phyloP scores from a whole-genome alignment of 2,329 filamentous ascomycete species.

The Aspergillus sp. region DNA sequence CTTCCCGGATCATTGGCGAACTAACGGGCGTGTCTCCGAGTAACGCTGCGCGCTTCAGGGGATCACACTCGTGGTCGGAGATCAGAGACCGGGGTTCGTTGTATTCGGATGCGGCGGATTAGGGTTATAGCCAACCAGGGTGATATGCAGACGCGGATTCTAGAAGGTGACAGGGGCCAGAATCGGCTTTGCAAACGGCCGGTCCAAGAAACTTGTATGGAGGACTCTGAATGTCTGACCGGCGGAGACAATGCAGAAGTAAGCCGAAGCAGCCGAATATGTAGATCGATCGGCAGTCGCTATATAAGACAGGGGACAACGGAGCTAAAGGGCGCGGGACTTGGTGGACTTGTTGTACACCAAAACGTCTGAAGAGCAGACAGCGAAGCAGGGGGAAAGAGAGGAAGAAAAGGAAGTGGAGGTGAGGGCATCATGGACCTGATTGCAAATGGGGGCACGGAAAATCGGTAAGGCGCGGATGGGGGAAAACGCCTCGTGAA shows the following conservation, averaged over 20 bases:
- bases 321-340: not conserved
- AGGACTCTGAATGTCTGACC: not conserved
- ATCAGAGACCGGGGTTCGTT: not conserved
- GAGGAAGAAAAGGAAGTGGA: slow-evolving; percentile 11
- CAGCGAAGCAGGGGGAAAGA: slow-evolving; percentile 10
- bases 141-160: not conserved
- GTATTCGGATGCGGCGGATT: not conserved
- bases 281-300: slow-evolving; percentile 1
- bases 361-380: slow-evolving; percentile 6
- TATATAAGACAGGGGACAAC: not conserved
- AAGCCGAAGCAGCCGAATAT: not conserved
- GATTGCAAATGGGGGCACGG: not conserved
- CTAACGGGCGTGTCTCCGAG: not conserved
- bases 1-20: not conserved
- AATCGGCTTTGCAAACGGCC: not conserved
- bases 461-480: slow-evolving; percentile 25
- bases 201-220: not conserved
- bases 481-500: slow-evolving; percentile 14
- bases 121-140: not conserved
- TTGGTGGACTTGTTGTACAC: slow-evolving; percentile 1
- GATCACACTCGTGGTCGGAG: not conserved
- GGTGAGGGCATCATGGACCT: slow-evolving; percentile 1
- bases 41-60: not conserved
- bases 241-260: not conserved
- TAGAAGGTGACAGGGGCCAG: not conserved